Base-by-base conservation (phyloP, 768 basidiomycete species). In the Lentinus brumalis region DNA sequence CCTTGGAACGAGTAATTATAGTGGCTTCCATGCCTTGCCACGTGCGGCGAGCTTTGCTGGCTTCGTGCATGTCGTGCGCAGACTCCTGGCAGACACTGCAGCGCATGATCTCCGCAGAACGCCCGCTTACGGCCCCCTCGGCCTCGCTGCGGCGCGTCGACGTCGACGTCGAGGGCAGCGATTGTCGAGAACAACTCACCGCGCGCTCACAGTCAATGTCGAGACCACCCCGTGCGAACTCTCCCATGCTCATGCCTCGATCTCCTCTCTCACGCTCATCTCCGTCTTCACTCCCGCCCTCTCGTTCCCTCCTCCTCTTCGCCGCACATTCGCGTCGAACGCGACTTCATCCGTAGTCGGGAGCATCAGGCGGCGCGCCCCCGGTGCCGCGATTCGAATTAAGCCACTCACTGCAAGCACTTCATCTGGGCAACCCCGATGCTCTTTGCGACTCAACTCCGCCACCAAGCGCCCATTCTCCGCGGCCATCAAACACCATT, bases 181-280 rank as follows among this genome's bases (percentile, higher is more conserved):
- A 26, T 26, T 50, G 54, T n/a, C n/a, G n/a, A n/a, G n/a, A n/a
- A n/a, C n/a, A n/a, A n/a, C n/a, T n/a, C n/a, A n/a, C n/a, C n/a
- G n/a, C n/a, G n/a, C n/a, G n/a, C n/a, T 6, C 14, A 15, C 10
- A 18, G n/a, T 26, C 21, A 47, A 47, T 47, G 46, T 47, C 35
- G 35, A 18, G 46, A 1, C 46, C 7, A 47, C 26, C 26, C 18
- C 46, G 46, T 31, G 60, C 32, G 35, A 46, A 61, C 31, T 15
- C 38, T 61, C 55, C 50, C 60, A 56, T 44, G 60, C 41, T 30
- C 49, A 26, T 49, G 46, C 51, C 60, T 61, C 60, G 60, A 61
- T 61, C 60, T 55, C 3, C 44, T 40, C 45, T 56, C 50, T 52
- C 60, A 55, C 50, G 60, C 42, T 56, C 31, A 61, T 61, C 55